Percentiles rank a stretch among this genome's conserved stretches.
These are phyloP conservation scores for Aureobasidium melanogenum DNA, from an alignment of 2,329 filamentous ascomycete species.

Conservation along the genomic window DNA sequence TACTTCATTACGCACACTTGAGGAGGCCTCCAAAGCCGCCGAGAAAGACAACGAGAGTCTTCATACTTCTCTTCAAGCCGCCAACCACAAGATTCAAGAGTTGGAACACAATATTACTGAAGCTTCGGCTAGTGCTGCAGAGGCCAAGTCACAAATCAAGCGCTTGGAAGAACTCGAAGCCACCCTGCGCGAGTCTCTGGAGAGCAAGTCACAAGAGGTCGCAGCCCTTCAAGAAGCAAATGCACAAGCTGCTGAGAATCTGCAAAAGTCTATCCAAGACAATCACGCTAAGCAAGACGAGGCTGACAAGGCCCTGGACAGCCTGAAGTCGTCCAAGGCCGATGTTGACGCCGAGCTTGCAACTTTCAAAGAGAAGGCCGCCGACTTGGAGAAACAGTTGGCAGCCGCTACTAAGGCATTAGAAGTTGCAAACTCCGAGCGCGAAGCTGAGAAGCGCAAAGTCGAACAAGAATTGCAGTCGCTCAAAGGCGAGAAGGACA, in stretches of 20 bases:
- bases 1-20: background rate
- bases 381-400: conserved; percentile 15
- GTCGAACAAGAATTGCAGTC: conserved; percentile 8
- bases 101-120: conserved; percentile 3
- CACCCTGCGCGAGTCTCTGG: background rate
- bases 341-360: background rate
- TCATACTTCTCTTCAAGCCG: background rate
- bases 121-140: background rate
- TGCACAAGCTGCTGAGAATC: background rate
- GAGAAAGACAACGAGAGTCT: conserved; percentile 1
- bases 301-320: conserved; percentile 1
- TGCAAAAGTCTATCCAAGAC: background rate
- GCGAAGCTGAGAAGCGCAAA: background rate
- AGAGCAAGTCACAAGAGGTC: background rate
- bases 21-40: background rate
- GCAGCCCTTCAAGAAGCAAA: conserved; percentile 3
- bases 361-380: conserved; percentile 7
- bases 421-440: conserved; percentile 1
- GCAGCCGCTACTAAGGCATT: conserved; percentile 12
- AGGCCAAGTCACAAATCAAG: conserved; percentile 8
- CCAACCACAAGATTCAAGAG: conserved; percentile 1
- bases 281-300: background rate
- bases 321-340: conserved; percentile 2
- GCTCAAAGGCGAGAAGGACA: background rate
- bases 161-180: background rate